These are phyloP conservation scores for Setomelanomma holmii DNA, from an alignment of 2,329 filamentous ascomycete species.

Conservation along the genomic window DNA sequence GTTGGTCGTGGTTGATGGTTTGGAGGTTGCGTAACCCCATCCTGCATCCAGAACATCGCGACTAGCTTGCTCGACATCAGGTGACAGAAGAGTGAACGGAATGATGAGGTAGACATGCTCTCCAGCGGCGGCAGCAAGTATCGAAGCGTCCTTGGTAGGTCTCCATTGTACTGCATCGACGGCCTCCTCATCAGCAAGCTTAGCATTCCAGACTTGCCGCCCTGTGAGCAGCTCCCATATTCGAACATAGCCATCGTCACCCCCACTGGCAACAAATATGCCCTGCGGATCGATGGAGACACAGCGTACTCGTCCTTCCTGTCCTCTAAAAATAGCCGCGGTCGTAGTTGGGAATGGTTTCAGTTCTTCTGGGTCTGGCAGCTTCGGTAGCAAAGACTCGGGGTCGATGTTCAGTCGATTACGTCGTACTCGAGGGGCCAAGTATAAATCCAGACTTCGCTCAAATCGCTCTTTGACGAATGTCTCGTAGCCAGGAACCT, in stretches of 20 bases:
- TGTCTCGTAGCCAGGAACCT: constrained; percentile 87
- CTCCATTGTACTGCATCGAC: constrained; percentile 91
- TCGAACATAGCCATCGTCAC: constrained; percentile 90
- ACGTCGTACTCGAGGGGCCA: constrained; percentile 88
- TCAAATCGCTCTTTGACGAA: constrained; percentile 98
- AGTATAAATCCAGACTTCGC: constrained; percentile 90
- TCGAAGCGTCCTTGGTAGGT: constrained; percentile 78
- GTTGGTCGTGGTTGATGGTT: constrained; percentile 58
- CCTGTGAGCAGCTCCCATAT: constrained; percentile 90
- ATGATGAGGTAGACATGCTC: constrained; percentile 87
- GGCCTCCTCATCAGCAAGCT: constrained; percentile 76
- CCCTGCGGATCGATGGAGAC: constrained; percentile 86
- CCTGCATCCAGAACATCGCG: constrained; percentile 81
- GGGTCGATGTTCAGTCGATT: constrained; percentile 98
- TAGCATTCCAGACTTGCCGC: constrained; percentile 84
- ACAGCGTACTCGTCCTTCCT: constrained; percentile 85
- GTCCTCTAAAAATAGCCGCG: constrained; percentile 85
- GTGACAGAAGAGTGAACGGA: constrained; percentile 69
- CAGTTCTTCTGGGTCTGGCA: constrained; percentile 90
- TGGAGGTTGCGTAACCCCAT: constrained; percentile 88
- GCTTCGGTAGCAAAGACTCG: constrained; percentile 86
- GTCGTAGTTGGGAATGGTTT: constrained; percentile 93
- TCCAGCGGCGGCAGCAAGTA: constrained; percentile 83
- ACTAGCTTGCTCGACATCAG: constrained; percentile 75
- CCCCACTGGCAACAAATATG: constrained; percentile 86